Evolutionary conservation across 2,329 filamentous ascomycete genomes (phyloP).

Genomic region (Lasiodiplodia theobromae): DNA sequence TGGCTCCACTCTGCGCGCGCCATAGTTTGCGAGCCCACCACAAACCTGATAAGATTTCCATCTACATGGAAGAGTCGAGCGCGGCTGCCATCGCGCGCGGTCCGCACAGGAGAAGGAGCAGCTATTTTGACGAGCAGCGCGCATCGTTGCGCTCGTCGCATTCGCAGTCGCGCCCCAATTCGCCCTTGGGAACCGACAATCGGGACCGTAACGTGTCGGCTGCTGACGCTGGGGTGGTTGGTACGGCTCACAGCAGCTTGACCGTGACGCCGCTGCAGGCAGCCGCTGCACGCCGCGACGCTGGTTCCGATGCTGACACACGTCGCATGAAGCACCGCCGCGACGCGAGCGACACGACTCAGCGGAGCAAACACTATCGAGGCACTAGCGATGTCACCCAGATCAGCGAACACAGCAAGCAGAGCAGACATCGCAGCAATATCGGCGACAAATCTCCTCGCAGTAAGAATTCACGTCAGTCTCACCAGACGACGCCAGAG

Average conservation of each 20-base stretch:
- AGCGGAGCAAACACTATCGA: background rate
- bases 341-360: background rate
- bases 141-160: conserved; percentile 38
- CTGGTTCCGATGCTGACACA: background rate
- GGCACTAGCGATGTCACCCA: conserved; percentile 1
- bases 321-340: conserved; percentile 15
- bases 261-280: conserved; percentile 24
- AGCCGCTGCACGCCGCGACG: conserved; percentile 11
- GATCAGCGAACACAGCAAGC: background rate
- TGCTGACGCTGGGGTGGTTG: background rate
- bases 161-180: conserved; percentile 30
- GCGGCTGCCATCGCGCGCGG: conserved; percentile 3
- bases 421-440: conserved; percentile 13
- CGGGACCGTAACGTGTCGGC: background rate
- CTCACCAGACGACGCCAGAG: background rate
- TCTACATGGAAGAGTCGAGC: conserved; percentile 11
- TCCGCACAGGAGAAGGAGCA: conserved; percentile 34
- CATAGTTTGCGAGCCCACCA: background rate
- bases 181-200: conserved; percentile 14
- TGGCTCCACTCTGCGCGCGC: conserved; percentile 7
- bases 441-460: background rate
- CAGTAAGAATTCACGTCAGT: background rate
- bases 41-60: background rate
- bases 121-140: conserved; percentile 46
- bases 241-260: conserved; percentile 10